A percentile compares a stretch with the other conserved stretches of the same genome.
Evolutionary conservation across 495 filamentous ascomycete species (phyloP).

Genomic region (Penicillium samsonianum): DNA sequence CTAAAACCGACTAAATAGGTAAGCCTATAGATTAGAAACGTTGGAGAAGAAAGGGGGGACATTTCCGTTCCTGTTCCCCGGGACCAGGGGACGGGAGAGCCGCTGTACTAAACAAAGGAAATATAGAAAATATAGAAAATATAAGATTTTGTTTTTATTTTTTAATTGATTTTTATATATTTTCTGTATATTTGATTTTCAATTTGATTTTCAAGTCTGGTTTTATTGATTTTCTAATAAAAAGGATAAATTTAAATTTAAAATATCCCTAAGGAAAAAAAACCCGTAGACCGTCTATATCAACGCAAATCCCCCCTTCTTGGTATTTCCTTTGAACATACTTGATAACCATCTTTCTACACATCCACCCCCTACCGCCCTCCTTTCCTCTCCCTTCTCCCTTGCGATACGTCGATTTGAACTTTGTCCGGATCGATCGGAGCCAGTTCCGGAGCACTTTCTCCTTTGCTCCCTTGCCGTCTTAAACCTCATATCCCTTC

Average conservation of each 20-base stretch:
- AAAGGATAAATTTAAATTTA: conserved; percentile 4
- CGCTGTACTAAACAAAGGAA: conserved; percentile 35
- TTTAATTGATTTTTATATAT: conserved; percentile 12
- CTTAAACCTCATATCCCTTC: conserved; percentile 33
- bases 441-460: conserved; percentile 41
- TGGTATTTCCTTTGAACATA: conserved; percentile 25
- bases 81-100: conserved; percentile 41
- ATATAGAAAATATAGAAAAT: background rate
- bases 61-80: conserved; percentile 35
- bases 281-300: conserved; percentile 38
- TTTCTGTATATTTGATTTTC: too few species aligned
- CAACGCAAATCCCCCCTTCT: conserved; percentile 30
- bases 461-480: conserved; percentile 47
- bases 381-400: conserved; percentile 35
- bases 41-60: conserved; percentile 30
- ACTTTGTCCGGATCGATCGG: conserved; percentile 41
- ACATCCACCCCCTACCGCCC: conserved; percentile 13
- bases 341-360: conserved; percentile 22
- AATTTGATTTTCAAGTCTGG: conserved; percentile 13
- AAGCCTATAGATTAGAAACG: conserved; percentile 21
- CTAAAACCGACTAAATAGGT: background rate
- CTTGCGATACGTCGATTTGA: conserved; percentile 40
- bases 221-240: conserved; percentile 16
- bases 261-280: conserved; percentile 21
- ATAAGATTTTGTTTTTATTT: conserved; percentile 12